These are phyloP conservation scores for Termitomyces sp. DNA, from an alignment of 1,284 basidiomycete species.

Conservation along the genomic window DNA sequence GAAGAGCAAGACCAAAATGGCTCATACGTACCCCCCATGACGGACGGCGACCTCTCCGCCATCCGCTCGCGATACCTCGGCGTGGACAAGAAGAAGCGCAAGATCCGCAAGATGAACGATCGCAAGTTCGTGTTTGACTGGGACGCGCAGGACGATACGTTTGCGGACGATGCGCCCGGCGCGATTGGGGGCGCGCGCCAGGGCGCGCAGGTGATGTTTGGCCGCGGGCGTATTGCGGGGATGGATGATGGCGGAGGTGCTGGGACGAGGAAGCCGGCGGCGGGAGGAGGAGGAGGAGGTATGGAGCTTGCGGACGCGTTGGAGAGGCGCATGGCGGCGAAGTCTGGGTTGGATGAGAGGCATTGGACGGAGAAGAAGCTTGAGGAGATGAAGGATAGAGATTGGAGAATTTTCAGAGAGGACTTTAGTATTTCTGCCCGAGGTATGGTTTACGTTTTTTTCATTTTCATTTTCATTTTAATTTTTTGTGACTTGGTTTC, in stretches of 20 bases:
- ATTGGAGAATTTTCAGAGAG: conserved; percentile 99
- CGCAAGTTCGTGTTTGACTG: conserved; percentile 99
- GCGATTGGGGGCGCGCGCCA: conserved; percentile 64
- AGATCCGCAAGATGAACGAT: conserved; percentile 89
- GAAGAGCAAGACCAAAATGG: conserved; percentile 28
- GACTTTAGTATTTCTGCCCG: conserved; percentile 95
- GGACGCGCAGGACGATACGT: conserved; percentile 92
- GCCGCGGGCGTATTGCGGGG: conserved; percentile 76
- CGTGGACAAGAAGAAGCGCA: conserved; percentile 87
- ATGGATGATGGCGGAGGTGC: conserved; percentile 72
- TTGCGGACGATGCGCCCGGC: conserved; percentile 60
- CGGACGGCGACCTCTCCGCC: conserved; percentile 68
- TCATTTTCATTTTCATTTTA: background rate
- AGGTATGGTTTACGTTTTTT: conserved; percentile 44
- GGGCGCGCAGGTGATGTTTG: conserved; percentile 83
- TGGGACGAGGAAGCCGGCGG: conserved; percentile 30
- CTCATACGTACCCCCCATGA: conserved; percentile 66
- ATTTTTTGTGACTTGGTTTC: too few relatives aligned
- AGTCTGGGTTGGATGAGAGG: conserved; percentile 81
- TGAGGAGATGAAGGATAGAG: conserved; percentile 92
- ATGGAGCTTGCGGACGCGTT: conserved; percentile 66
- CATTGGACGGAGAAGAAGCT: conserved; percentile 98
- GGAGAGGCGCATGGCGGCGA: conserved; percentile 78
- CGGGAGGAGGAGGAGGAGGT: conserved; percentile 25
- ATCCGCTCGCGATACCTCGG: conserved; percentile 89